Conservation (phyloP, 2,329 filamentous ascomycete species). For the Calonectria pauciramosa region DNA sequence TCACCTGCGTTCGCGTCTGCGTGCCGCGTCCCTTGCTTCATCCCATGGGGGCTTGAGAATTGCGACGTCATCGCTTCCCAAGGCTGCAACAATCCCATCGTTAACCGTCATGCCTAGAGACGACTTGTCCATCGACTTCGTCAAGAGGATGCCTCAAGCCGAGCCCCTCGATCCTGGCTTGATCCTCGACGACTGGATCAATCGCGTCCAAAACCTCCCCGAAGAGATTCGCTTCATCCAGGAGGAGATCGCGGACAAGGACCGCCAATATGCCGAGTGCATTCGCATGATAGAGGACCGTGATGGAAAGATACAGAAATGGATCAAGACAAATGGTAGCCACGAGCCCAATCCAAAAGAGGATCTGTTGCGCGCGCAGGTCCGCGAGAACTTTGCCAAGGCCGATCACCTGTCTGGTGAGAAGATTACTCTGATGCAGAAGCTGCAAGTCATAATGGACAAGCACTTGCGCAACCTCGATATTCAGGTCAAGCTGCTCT, state of each 20-base stretch:
- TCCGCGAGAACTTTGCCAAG: slow-evolving; percentile 76
- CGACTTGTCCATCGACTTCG: slow-evolving; percentile 79
- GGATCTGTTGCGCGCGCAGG: slow-evolving; percentile 74
- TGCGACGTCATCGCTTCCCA: slow-evolving; percentile 39
- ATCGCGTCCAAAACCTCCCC: slow-evolving; percentile 81
- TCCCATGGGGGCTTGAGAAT: slow-evolving; percentile 36
- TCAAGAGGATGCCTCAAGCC: slow-evolving; percentile 74
- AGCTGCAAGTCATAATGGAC: slow-evolving; percentile 71
- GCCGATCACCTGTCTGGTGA: slow-evolving; percentile 81
- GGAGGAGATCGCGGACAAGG: slow-evolving; percentile 86
- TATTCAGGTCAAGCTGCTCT: slow-evolving; percentile 71
- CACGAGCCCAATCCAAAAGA: slow-evolving; percentile 83
- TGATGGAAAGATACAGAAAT: slow-evolving; percentile 83
- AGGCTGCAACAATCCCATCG: slow-evolving; percentile 45
- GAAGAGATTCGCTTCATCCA: slow-evolving; percentile 87
- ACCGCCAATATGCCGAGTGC: slow-evolving; percentile 78
- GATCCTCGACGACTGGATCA: slow-evolving; percentile 84
- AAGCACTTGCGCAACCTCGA: slow-evolving; percentile 76
- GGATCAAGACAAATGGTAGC: slow-evolving; percentile 82
- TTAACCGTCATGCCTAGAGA: slow-evolving; percentile 81
- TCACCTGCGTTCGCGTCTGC: slow-evolving; percentile 32
- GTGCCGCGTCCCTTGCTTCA: slow-evolving; percentile 31
- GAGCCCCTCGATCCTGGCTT: slow-evolving; percentile 75
- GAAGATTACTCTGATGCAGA: slow-evolving; percentile 79
- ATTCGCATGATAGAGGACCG: slow-evolving; percentile 78